A percentile compares a stretch with the other conserved stretches of the same genome.
These are phyloP conservation scores for Exsudoporus frostii DNA, from an alignment of 768 basidiomycete species.

Conservation along the genomic window DNA sequence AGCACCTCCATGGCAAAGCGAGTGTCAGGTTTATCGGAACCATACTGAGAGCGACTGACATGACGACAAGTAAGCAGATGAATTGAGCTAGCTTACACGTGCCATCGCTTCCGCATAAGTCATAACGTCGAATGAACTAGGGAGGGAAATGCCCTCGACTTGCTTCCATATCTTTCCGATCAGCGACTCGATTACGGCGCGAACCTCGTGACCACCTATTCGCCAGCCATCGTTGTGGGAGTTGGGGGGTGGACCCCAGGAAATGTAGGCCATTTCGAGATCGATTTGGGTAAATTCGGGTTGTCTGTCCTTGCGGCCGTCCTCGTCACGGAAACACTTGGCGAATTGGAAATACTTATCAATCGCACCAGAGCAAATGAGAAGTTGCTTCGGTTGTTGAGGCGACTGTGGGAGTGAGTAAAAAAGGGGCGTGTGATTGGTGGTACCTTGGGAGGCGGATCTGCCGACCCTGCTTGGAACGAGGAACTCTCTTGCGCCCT, in stretches of 20 bases:
- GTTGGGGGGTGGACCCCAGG: constrained; percentile 53
- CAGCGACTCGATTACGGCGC: constrained; percentile 72
- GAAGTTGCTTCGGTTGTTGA: constrained; percentile 92
- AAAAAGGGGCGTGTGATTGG: constrained; percentile 46
- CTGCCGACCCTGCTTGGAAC: constrained; percentile 68
- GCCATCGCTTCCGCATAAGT: constrained; percentile 91
- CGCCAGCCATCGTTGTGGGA: constrained; percentile 53
- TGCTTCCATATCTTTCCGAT: constrained; percentile 75
- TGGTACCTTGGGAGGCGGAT: constrained; percentile 25
- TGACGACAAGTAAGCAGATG: constrained; percentile 11
- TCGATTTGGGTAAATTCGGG: constrained; percentile 98
- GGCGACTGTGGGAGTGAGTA: constrained; percentile 94
- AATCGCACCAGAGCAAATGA: constrained; percentile 87
- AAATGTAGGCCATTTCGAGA: constrained; percentile 93
- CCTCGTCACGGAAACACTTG: constrained; percentile 93
- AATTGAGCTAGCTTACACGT: constrained; percentile 48
- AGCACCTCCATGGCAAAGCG: constrained; percentile 83
- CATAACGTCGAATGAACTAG: constrained; percentile 71
- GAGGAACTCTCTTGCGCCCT: constrained; percentile 92
- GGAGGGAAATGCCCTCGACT: constrained; percentile 59
- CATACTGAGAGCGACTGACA: constrained; percentile 56
- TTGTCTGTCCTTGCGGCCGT: constrained; percentile 90
- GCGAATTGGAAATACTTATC: constrained; percentile 93
- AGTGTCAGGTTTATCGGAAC: constrained; percentile 93
- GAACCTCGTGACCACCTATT: constrained; percentile 84